Percentiles rank a stretch among this genome's conserved stretches.
Evolutionary conservation across 1,284 basidiomycete species (phyloP).

Genomic region (Tilletia horrida): DNA sequence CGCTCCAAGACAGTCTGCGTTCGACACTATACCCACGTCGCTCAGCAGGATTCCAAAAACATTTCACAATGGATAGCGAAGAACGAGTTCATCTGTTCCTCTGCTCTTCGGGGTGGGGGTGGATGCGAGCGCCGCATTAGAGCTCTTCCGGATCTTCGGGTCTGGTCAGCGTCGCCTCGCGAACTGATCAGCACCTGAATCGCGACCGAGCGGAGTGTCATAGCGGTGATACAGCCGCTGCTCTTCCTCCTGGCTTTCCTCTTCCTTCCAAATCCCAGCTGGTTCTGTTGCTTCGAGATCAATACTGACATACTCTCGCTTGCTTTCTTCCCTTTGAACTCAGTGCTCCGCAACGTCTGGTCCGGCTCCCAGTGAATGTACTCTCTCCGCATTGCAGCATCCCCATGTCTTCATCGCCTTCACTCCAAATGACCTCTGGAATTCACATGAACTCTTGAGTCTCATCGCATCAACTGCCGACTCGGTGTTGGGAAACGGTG

Average conservation of each 20-base stretch:
- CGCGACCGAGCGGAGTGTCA: slow-evolving; percentile 15
- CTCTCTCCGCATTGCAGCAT: background rate
- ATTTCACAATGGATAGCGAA: slow-evolving; percentile 5
- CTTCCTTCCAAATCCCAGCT: background rate
- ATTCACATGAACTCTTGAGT: no score
- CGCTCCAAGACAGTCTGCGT: slow-evolving; percentile 20
- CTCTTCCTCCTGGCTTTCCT: background rate
- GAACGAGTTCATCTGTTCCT: background rate
- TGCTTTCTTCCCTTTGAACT: background rate
- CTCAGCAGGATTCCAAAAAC: slow-evolving; percentile 10
- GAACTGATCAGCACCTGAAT: background rate
- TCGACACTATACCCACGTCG: background rate
- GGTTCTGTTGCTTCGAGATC: background rate
- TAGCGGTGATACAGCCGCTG: slow-evolving; percentile 8
- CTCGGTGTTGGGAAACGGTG: no score
- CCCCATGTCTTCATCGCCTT: slow-evolving; percentile 6
- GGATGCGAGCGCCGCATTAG: background rate
- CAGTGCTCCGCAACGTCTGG: slow-evolving; percentile 20
- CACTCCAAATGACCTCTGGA: background rate
- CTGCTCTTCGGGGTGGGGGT: no score
- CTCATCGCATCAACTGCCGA: no score
- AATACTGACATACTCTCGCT: background rate
- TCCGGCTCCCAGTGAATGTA: slow-evolving; percentile 15
- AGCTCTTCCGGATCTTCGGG: slow-evolving; percentile 9
- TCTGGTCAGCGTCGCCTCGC: background rate